Evolutionary conservation across 208 protist genomes (phyloP).

Genomic region (Trypanosoma brucei): DNA sequence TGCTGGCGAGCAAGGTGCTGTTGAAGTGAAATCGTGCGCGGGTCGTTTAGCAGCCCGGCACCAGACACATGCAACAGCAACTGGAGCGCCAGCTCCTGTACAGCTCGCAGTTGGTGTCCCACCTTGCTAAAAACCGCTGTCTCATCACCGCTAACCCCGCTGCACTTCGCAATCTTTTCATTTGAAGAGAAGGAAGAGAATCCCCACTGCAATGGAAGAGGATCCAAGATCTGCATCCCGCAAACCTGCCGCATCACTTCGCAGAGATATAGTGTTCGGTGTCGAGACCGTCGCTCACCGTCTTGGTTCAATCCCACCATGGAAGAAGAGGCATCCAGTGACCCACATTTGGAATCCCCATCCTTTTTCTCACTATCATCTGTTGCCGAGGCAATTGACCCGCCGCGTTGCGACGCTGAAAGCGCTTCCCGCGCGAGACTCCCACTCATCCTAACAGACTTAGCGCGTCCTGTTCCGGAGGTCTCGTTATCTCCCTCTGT

Average conservation of each 20-base stretch:
- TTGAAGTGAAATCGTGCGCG: conserved; percentile 3
- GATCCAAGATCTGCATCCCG: conserved; percentile 23
- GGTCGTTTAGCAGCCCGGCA: conserved; percentile 6
- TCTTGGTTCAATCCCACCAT: not conserved
- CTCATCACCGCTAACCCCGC: not conserved
- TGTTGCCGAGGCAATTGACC: not conserved
- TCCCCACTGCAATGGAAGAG: not conserved
- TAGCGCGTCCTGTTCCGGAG: not conserved
- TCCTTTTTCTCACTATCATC: not conserved
- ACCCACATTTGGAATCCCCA: not conserved
- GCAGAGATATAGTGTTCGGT: conserved; percentile 3
- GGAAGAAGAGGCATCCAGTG: not conserved
- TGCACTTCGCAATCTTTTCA: not conserved
- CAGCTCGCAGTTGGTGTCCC: not conserved
- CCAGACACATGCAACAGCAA: conserved; percentile 10
- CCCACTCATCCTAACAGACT: not conserved
- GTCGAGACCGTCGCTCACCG: not conserved
- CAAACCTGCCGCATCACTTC: conserved; percentile 24
- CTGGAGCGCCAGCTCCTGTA: conserved; percentile 8
- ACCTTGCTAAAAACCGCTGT: not conserved
- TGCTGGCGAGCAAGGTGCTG: conserved; percentile 11
- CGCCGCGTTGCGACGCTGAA: not conserved
- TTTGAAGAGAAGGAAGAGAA: not conserved
- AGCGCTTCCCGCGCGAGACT: not conserved
- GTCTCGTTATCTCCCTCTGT: not conserved